phyloP scores from a whole-genome alignment of 2,329 filamentous ascomycete genomes.

The Aspergillus tanneri region DNA sequence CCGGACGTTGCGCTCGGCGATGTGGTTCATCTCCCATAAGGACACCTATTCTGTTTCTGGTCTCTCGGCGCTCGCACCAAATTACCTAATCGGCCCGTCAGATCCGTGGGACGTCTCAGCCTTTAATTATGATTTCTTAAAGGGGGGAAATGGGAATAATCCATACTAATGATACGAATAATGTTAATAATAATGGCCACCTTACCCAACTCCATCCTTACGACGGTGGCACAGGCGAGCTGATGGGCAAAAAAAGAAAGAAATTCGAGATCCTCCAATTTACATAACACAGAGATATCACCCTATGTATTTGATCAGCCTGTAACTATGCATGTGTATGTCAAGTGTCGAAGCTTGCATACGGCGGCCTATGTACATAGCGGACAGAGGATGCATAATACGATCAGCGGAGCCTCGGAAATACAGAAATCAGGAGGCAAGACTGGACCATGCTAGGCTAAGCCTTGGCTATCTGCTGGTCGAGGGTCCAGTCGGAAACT shows the following conservation, averaged over 20 bases:
- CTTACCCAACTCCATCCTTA: too few relatives aligned
- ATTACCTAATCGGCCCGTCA: slow-evolving; percentile 10
- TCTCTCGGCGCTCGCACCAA: slow-evolving; percentile 1
- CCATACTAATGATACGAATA: too few relatives aligned
- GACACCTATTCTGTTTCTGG: not conserved
- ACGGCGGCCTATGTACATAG: too few relatives aligned
- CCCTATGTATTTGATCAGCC: too few relatives aligned
- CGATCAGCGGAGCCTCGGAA: slow-evolving; percentile 7
- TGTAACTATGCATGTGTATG: too few relatives aligned
- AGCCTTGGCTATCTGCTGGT: slow-evolving; percentile 21
- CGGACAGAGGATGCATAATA: slow-evolving; percentile 3
- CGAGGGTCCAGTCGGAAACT: slow-evolving; percentile 16
- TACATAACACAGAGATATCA: not conserved
- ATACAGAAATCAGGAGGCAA: slow-evolving; percentile 5
- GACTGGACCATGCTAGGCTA: slow-evolving; percentile 12
- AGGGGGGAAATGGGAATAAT: not conserved
- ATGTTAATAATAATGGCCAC: too few relatives aligned
- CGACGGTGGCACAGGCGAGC: not conserved
- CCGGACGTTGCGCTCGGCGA: not conserved
- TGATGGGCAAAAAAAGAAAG: not conserved
- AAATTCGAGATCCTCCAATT: too few relatives aligned
- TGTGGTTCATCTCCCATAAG: not conserved
- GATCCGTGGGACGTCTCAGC: slow-evolving; percentile 11
- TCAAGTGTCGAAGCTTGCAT: too few relatives aligned
- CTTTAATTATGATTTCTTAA: not conserved